Evolutionary conservation across 768 basidiomycete species (phyloP).

Genomic region (Amanita rubescens): DNA sequence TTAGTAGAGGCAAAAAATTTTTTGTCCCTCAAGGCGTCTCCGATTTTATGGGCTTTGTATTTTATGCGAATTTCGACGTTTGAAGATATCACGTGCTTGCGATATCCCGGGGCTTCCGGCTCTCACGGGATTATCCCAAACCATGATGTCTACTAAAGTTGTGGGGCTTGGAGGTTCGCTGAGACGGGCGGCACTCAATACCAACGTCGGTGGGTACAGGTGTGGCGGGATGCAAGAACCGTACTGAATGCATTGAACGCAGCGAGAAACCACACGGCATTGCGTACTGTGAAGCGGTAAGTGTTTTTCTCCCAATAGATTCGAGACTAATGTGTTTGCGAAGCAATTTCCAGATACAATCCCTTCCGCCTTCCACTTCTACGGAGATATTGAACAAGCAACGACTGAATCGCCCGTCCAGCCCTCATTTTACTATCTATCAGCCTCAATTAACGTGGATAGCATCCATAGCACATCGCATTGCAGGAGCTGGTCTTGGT

Average conservation of each 20-base stretch:
- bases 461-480: slow-evolving; percentile 78
- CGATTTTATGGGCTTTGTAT: too few relatives aligned
- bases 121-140: background rate
- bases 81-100: background rate
- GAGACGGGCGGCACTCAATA: slow-evolving; percentile 40
- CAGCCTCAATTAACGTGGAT: slow-evolving; percentile 91
- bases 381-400: slow-evolving; percentile 77
- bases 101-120: background rate
- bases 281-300: slow-evolving; percentile 42
- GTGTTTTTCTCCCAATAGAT: background rate
- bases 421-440: slow-evolving; percentile 96
- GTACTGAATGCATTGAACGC: background rate
- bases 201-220: slow-evolving; percentile 23
- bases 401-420: slow-evolving; percentile 80
- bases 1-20: background rate
- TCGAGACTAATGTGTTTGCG: background rate
- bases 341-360: slow-evolving; percentile 58
- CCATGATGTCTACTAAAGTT: slow-evolving; percentile 41
- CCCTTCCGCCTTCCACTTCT: slow-evolving; percentile 50
- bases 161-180: slow-evolving; percentile 39
- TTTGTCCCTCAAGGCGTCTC: too few relatives aligned
- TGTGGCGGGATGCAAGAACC: slow-evolving; percentile 17
- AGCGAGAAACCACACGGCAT: slow-evolving; percentile 37
- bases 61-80: too few relatives aligned
- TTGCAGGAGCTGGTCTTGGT: slow-evolving; percentile 77